phyloP scores from a whole-genome alignment of 805 yeast genomes.

The Pichia heedii region DNA sequence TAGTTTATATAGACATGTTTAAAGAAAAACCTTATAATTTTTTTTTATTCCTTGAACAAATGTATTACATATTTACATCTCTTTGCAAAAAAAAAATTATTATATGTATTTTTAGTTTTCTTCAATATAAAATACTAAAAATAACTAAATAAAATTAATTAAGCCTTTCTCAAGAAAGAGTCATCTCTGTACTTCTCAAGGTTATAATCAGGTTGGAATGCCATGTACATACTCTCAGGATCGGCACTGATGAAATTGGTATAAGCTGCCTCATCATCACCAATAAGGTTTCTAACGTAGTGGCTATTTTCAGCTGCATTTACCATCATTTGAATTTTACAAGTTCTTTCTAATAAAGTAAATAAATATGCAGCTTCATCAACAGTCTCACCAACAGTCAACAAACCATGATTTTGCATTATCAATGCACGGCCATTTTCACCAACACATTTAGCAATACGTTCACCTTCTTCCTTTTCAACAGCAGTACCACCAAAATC shows the following conservation, averaged over 20 bases:
- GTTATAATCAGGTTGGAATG: constrained; percentile 64
- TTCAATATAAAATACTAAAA: neutral
- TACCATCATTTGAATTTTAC: constrained; percentile 55
- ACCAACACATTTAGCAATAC: constrained; percentile 53
- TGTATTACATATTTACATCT: too few relatives aligned
- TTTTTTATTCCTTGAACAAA: too few relatives aligned
- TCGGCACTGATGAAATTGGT: constrained; percentile 54
- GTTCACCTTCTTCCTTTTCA: constrained; percentile 52
- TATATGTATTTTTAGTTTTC: too few relatives aligned
- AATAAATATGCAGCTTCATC: constrained; percentile 54
- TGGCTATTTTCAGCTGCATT: constrained; percentile 42
- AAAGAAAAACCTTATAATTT: too few relatives aligned
- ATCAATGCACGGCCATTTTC: constrained; percentile 44
- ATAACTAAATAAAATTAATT: neutral
- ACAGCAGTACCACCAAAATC: constrained; percentile 76
- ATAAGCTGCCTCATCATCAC: constrained; percentile 58
- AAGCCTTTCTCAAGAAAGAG: constrained; percentile 1
- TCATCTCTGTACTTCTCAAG: constrained; percentile 26
- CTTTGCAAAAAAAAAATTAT: too few relatives aligned
- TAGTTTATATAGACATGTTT: neutral
- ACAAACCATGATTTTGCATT: constrained; percentile 62
- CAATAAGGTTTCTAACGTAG: constrained; percentile 33
- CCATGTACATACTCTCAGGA: constrained; percentile 60
- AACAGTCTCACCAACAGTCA: constrained; percentile 60
- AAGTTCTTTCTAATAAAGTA: constrained; percentile 51